Evolutionary conservation across 2,329 filamentous ascomycete genomes (phyloP), one percentile per base, ranked within the genome.

Genomic region (Xylariales sp.): DNA sequence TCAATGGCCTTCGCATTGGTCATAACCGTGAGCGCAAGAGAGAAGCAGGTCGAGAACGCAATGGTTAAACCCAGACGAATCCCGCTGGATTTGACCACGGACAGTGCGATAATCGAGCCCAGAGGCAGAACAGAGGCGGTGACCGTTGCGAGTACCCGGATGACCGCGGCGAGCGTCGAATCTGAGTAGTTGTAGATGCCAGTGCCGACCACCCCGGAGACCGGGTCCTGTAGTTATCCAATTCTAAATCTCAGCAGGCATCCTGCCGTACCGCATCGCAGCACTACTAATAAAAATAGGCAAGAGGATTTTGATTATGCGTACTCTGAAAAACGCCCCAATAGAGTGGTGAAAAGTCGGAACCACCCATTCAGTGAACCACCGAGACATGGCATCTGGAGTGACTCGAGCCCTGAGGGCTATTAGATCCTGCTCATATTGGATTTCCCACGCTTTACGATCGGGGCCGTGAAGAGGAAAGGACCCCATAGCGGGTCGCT

Each of bases 71-170:
- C 49, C 3, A 59, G 45, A n/a, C 54, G 40, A 5, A 45, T 21
- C 4, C 34, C 41, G 14, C 45, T 47, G 7, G 41, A 43, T 20
- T 46, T n/a, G 5, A 60, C 43, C 12, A 54, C 45, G 33, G 50
- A 60, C 16, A 61, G 48, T 6, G 50, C 42, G 3, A 58, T 18
- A 15, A 57, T 52, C 8, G 48, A 50, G 2, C 40, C n/a, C 1
- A 56, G 48, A 0, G 55, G 55, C 1, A 60, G 40, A 2, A 57
- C 8, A 5, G 52, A 56, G 2, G 55, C 52, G 4, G 55, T 15
- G 11, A 58, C 43, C 1, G 51, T 55, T 6, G 44, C 43, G 14
- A 59, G 5, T 11, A 49, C 29, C 6, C 48, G 43, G 19, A 51
- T 31, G 12, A 43, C 23, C 2, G 16, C 20, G 5, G 32, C 35